These are phyloP conservation scores for Kluyveromyces sp. DNA, from an alignment of 1,139 yeast genomes.

Conservation along the genomic window DNA sequence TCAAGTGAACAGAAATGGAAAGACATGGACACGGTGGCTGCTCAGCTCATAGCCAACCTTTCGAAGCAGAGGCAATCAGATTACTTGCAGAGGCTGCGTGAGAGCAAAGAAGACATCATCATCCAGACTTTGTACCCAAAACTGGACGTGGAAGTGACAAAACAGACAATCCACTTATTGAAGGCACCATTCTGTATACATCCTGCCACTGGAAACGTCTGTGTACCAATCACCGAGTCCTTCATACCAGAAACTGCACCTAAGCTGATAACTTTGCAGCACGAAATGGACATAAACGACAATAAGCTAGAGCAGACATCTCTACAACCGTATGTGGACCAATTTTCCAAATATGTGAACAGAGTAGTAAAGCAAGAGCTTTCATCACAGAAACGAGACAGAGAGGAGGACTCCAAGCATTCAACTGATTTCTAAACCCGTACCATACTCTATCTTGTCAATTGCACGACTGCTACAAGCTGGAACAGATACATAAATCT, in stretches of 20 bases:
- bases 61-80: conserved; percentile 39
- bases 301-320: conserved; percentile 60
- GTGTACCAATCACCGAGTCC: conserved; percentile 72
- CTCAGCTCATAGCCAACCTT: conserved; percentile 33
- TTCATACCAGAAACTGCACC: conserved; percentile 84
- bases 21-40: conserved; percentile 55
- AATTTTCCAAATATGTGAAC: conserved; percentile 59
- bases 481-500: background rate
- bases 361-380: conserved; percentile 51
- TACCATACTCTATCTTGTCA: background rate
- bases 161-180: conserved; percentile 81
- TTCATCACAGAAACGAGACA: conserved; percentile 40
- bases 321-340: conserved; percentile 66
- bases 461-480: too few species aligned
- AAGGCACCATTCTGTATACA: conserved; percentile 98
- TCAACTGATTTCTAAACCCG: conserved; percentile 4
- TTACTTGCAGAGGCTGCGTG: conserved; percentile 35
- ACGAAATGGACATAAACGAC: conserved; percentile 33
- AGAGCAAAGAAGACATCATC: conserved; percentile 79
- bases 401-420: conserved; percentile 29
- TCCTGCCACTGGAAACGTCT: conserved; percentile 94
- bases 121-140: conserved; percentile 82
- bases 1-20: conserved; percentile 66
- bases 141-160: conserved; percentile 86
- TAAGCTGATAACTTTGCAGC: conserved; percentile 51